Evolutionary conservation across 192 early-diverging fungal genomes (phyloP), one percentile per base, ranked within the genome.

Genomic region (Backusella luteola): DNA sequence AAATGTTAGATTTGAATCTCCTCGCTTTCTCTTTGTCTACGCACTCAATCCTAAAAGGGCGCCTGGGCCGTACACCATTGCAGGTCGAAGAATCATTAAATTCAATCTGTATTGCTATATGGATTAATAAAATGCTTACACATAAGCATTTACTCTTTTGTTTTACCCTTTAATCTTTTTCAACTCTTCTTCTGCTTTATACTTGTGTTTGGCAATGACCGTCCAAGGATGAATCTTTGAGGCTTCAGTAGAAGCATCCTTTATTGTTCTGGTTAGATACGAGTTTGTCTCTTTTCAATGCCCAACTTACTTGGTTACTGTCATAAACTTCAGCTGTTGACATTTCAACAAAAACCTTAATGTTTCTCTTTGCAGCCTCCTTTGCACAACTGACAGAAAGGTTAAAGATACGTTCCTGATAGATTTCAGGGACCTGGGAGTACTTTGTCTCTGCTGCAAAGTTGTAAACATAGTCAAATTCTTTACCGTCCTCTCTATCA

Each of bases 251-350:
- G 78, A 70, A 26, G 69, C 67, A 34, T 3, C n/a, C 81, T 80
- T 59, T 34, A 15, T 29, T 44, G 15, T 17, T 44, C 19, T 17
- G 12, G 42, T 44, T 49, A 49, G 46, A 49, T 49, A 32, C 32
- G 19, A 49, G 46, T 49, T 6, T 44, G 4, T 1, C 19, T 19
- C 5, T 5, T 49, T n/a, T n/a, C 46, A n/a, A 49, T 49, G n/a
- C 6, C 15, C 32, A 32, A n/a, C 46, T 66, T 83, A 94, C 94
- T 82, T 91, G 91, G 59, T 88, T 90, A 9, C 84, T 81, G 46
- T 96, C 92, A 83, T 96, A 97, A n/a, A 99, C 89, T 77, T 97
- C 96, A 6, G 90, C 96, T 19, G 96, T 97, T 35, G 95, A 96
- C 41, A 96, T 59, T 68, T 97, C 92, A 9, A 97, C 90, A 85